Evolutionary conservation across 352 stramenopile species (phyloP), one percentile per base, ranked within the genome.

Genomic region (Phytopythium mirpurense): DNA sequence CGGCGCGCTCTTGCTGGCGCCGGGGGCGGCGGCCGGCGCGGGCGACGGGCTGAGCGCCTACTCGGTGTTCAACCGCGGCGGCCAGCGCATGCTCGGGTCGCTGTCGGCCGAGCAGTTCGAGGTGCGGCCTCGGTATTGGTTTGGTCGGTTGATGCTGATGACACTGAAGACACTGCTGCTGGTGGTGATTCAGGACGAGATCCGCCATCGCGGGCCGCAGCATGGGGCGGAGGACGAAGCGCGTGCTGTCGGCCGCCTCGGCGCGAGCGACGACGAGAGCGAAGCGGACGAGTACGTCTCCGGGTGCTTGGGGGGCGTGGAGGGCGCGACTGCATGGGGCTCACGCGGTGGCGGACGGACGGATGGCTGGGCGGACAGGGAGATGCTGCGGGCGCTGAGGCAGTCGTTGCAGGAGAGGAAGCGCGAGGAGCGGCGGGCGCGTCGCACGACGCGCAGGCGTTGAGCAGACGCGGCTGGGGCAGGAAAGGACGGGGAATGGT

Each of bases 81-180:
- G 67, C 12, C 68, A 78, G 46, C 77, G 83, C 51, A 86, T 93
- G 75, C 51, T 90, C 51, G 83, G 83, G 5, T 90, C 80, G 6
- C 64, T 93, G 19, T 90, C 83, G 14, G 83, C 78, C 29, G 83
- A 93, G 37, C 79, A 93, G 53, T 91, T 93, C 54, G 83, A 93
- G 80, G 80, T 88, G 57, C 23, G 45, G n/a, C n/a, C n/a, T n/a
- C n/a, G n/a, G n/a, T n/a, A n/a, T n/a, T n/a, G n/a, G n/a, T n/a
- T n/a, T n/a, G n/a, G n/a, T n/a, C n/a, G n/a, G n/a, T n/a, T n/a
- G n/a, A n/a, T n/a, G n/a, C n/a, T n/a, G n/a, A n/a, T n/a, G n/a
- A n/a, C n/a, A n/a, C n/a, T n/a, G n/a, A n/a, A n/a, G n/a, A n/a
- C n/a, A 24, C 19, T 50, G n/a, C 56, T 11, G 5, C 32, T 53